Evolutionary conservation across 2,329 filamentous ascomycete genomes (phyloP).

Genomic region (Bipolaris zeicola): DNA sequence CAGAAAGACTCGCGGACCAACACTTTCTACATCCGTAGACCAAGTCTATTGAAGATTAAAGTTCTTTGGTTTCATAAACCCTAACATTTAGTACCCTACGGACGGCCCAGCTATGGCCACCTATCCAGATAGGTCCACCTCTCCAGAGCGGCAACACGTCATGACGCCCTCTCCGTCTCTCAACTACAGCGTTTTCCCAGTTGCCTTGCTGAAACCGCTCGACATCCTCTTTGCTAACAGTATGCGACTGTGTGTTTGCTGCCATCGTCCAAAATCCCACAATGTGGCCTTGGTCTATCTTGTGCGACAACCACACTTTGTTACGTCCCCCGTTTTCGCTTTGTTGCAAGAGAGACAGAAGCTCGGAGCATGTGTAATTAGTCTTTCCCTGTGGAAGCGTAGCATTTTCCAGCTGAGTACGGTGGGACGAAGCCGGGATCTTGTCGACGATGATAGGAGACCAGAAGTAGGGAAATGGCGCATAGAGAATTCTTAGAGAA

Average conservation of each 20-base stretch:
- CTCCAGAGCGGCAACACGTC: conserved; percentile 32
- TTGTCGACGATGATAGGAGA: conserved; percentile 23
- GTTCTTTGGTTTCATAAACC: conserved; percentile 25
- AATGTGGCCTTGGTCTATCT: conserved; percentile 29
- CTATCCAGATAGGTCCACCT: conserved; percentile 28
- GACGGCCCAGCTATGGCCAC: conserved; percentile 30
- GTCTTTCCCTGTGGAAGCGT: conserved; percentile 13
- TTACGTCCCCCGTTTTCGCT: conserved; percentile 1
- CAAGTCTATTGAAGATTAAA: background rate
- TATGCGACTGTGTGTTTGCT: conserved; percentile 21
- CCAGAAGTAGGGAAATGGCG: conserved; percentile 23
- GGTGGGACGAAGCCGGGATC: conserved; percentile 23
- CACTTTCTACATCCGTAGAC: too few relatives aligned
- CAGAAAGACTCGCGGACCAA: too few relatives aligned
- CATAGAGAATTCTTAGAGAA: conserved; percentile 26
- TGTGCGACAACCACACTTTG: conserved; percentile 20
- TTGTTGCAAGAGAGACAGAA: conserved; percentile 12
- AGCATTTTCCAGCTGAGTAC: conserved; percentile 22
- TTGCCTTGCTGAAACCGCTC: conserved; percentile 30
- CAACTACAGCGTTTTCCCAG: conserved; percentile 23
- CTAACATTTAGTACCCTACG: conserved; percentile 23
- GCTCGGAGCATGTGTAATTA: conserved; percentile 26
- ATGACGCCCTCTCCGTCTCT: conserved; percentile 15
- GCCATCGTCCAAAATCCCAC: conserved; percentile 33
- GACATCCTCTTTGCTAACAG: conserved; percentile 27